Conservation (phyloP, 768 basidiomycete species). For the Tricholoma sp. region DNA sequence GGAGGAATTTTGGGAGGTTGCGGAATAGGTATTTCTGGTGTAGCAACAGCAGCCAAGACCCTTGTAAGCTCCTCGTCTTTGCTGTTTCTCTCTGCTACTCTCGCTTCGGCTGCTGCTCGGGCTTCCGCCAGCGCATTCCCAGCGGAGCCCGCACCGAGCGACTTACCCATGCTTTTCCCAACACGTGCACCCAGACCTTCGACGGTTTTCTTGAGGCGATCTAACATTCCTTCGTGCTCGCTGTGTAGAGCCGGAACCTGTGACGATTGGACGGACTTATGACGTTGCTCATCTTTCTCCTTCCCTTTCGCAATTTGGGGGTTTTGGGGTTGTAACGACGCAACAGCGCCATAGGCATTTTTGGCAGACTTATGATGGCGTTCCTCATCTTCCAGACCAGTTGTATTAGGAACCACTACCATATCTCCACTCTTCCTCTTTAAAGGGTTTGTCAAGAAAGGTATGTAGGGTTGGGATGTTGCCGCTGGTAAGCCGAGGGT, state of each 20-base stretch:
- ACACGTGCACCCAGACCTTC: slow-evolving; percentile 57
- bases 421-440: slow-evolving; percentile 69
- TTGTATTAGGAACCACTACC: slow-evolving; percentile 13
- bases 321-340: slow-evolving; percentile 16
- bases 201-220: slow-evolving; percentile 65
- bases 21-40: slow-evolving; percentile 1
- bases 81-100: slow-evolving; percentile 59
- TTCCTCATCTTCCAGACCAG: slow-evolving; percentile 33
- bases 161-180: slow-evolving; percentile 57
- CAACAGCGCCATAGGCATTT: slow-evolving; percentile 30
- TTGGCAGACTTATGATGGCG: slow-evolving; percentile 48
- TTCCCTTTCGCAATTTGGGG: neutral
- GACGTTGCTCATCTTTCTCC: neutral
- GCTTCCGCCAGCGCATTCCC: slow-evolving; percentile 63
- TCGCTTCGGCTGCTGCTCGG: slow-evolving; percentile 61
- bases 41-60: slow-evolving; percentile 10
- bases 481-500: neutral
- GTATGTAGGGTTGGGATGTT: slow-evolving; percentile 10
- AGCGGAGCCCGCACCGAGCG: slow-evolving; percentile 51
- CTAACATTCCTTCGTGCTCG: slow-evolving; percentile 49
- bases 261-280: neutral
- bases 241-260: neutral
- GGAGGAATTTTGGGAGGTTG: neutral
- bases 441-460: slow-evolving; percentile 18
- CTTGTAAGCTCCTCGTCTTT: slow-evolving; percentile 35